phyloP scores from a whole-genome alignment of 2,329 filamentous ascomycete genomes.

The Penicillium hordei region DNA sequence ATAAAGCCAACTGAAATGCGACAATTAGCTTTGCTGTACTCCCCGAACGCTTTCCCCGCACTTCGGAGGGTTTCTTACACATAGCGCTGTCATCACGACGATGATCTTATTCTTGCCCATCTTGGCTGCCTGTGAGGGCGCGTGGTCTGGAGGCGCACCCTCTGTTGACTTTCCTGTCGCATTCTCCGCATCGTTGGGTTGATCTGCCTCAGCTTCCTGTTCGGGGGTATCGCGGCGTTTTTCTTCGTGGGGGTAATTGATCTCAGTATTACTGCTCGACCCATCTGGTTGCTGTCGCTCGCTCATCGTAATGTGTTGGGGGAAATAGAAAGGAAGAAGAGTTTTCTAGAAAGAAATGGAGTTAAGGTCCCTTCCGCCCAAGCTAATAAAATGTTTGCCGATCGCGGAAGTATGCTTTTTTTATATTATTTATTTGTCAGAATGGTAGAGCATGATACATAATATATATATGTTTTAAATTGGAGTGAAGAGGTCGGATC shows the following conservation, averaged over 20 bases:
- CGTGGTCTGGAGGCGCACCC: slow-evolving; percentile 31
- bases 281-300: slow-evolving; percentile 9
- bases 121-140: slow-evolving; percentile 39
- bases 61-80: slow-evolving; percentile 29
- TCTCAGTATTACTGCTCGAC: slow-evolving; percentile 18
- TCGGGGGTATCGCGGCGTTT: slow-evolving; percentile 12
- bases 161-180: slow-evolving; percentile 18
- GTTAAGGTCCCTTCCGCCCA: neutral
- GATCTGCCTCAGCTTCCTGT: neutral
- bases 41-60: neutral
- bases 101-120: slow-evolving; percentile 43
- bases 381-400: neutral
- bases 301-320: slow-evolving; percentile 8
- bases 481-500: neutral
- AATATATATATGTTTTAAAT: neutral
- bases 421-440: neutral
- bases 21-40: slow-evolving; percentile 16
- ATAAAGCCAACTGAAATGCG: slow-evolving; percentile 52
- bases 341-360: neutral
- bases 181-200: slow-evolving; percentile 9
- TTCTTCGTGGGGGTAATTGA: slow-evolving; percentile 7
- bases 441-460: neutral
- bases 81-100: slow-evolving; percentile 45
- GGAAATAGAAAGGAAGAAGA: neutral
- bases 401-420: neutral